These are phyloP conservation scores for Phytophthora fragariaefolia DNA, from an alignment of 352 stramenopile genomes.

Conservation along the genomic window DNA sequence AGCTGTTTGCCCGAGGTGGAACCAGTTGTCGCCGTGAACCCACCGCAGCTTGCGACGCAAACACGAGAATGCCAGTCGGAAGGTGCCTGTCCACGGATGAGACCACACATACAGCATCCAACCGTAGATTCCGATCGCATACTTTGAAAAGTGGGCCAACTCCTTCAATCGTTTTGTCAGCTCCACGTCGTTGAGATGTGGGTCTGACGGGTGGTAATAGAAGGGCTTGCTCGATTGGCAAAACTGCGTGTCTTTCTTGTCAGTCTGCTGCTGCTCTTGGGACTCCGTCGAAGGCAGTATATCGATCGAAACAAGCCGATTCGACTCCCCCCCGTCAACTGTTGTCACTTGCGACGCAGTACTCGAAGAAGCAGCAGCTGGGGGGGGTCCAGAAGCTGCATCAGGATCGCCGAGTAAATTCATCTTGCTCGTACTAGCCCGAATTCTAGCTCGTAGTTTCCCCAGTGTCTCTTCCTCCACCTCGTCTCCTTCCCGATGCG, in stretches of 20 bases:
- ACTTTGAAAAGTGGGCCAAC: slow-evolving; percentile 87
- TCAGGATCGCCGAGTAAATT: slow-evolving; percentile 14
- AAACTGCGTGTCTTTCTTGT: slow-evolving; percentile 14
- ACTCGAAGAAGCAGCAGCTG: slow-evolving; percentile 8
- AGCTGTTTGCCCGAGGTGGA: slow-evolving; percentile 80
- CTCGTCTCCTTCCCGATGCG: slow-evolving; percentile 40
- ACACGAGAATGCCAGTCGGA: slow-evolving; percentile 78
- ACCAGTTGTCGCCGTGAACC: slow-evolving; percentile 89
- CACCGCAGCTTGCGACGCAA: slow-evolving; percentile 63
- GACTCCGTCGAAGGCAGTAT: slow-evolving; percentile 37
- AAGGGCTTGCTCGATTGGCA: slow-evolving; percentile 21
- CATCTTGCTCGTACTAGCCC: slow-evolving; percentile 30
- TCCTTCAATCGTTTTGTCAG: slow-evolving; percentile 62
- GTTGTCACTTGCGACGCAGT: slow-evolving; percentile 32
- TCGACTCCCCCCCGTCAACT: slow-evolving; percentile 27
- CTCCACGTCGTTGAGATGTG: slow-evolving; percentile 49
- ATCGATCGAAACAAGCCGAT: slow-evolving; percentile 57
- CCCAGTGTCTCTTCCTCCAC: slow-evolving; percentile 54
- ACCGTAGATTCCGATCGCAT: slow-evolving; percentile 86
- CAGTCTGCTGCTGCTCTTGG: slow-evolving; percentile 10
- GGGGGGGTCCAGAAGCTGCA: background rate
- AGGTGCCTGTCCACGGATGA: slow-evolving; percentile 85
- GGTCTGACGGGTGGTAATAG: slow-evolving; percentile 53
- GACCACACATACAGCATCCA: slow-evolving; percentile 93
- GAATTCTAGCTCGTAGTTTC: slow-evolving; percentile 58